Conservation (phyloP, 2,329 filamentous ascomycete species). For the Rachicladosporium sp. region DNA sequence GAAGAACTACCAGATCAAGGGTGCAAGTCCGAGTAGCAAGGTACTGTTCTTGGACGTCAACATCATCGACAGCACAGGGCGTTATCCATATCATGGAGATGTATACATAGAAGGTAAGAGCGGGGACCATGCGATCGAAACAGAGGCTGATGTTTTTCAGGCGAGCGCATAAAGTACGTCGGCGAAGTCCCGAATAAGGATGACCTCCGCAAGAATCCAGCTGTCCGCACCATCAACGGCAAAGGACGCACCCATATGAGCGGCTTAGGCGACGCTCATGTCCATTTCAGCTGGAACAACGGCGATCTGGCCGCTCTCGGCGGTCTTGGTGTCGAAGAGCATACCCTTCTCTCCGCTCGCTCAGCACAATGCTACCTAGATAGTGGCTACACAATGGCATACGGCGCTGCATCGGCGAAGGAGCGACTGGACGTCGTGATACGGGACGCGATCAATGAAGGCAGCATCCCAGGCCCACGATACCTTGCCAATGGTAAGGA, state of each 20-base stretch:
- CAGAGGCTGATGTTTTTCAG: too few relatives aligned
- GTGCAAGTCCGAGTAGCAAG: too few relatives aligned
- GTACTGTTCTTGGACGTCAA: too few relatives aligned
- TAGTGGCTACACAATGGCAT: conserved; percentile 40
- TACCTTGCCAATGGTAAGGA: conserved; percentile 39
- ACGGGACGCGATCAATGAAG: conserved; percentile 37
- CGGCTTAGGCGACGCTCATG: conserved; percentile 39
- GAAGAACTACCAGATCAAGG: too few relatives aligned
- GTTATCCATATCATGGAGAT: too few relatives aligned
- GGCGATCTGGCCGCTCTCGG: conserved; percentile 31
- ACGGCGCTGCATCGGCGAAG: conserved; percentile 36
- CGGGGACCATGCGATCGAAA: too few relatives aligned
- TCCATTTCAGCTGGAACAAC: conserved; percentile 38
- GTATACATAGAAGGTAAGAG: too few relatives aligned
- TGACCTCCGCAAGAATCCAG: conserved; percentile 17
- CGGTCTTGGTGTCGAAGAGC: conserved; percentile 35
- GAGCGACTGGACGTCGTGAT: conserved; percentile 36
- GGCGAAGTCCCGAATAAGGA: conserved; percentile 20
- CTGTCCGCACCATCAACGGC: conserved; percentile 28
- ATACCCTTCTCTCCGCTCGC: conserved; percentile 33
- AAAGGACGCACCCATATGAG: conserved; percentile 36
- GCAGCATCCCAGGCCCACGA: conserved; percentile 35
- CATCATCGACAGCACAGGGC: too few relatives aligned
- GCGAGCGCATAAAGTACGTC: too few relatives aligned
- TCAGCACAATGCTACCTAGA: conserved; percentile 35